Conservation (phyloP, 768 basidiomycete genomes). For the Mycena albidolilacea region DNA sequence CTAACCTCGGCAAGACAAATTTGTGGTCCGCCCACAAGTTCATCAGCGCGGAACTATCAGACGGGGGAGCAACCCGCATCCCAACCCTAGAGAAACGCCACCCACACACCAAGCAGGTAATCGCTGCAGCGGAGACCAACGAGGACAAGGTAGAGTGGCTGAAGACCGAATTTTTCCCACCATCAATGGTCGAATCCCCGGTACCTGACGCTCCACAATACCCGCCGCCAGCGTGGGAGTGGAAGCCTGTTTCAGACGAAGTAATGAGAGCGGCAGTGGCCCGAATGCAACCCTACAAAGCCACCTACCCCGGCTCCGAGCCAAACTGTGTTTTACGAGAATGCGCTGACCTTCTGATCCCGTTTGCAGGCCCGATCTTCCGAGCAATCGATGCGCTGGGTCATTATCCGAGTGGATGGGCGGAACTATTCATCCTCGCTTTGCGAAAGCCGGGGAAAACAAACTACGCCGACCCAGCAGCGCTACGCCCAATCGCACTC, state of each 20-base stretch:
- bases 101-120: constrained; percentile 16
- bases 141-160: constrained; percentile 45
- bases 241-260: constrained; percentile 40
- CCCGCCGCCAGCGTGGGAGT: no score
- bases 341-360: constrained; percentile 42
- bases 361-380: constrained; percentile 47
- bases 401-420: constrained; percentile 42
- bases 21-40: background rate
- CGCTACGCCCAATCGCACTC: constrained; percentile 57
- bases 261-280: constrained; percentile 46
- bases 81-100: constrained; percentile 41
- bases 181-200: constrained; percentile 10
- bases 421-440: constrained; percentile 46
- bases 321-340: constrained; percentile 51
- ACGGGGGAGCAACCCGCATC: constrained; percentile 46
- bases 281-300: constrained; percentile 53
- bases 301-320: constrained; percentile 43
- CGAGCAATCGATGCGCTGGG: constrained; percentile 44
- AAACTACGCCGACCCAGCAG: constrained; percentile 50
- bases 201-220: constrained; percentile 41
- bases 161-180: no score
- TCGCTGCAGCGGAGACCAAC: no score
- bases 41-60: constrained; percentile 44
- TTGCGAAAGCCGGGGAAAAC: constrained; percentile 53
- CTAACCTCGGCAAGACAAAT: background rate